A percentile compares a stretch with the other conserved stretches of the same genome.
Conservation (phyloP, 345 rosid genomes). For the Sisymbrium altissimum region DNA sequence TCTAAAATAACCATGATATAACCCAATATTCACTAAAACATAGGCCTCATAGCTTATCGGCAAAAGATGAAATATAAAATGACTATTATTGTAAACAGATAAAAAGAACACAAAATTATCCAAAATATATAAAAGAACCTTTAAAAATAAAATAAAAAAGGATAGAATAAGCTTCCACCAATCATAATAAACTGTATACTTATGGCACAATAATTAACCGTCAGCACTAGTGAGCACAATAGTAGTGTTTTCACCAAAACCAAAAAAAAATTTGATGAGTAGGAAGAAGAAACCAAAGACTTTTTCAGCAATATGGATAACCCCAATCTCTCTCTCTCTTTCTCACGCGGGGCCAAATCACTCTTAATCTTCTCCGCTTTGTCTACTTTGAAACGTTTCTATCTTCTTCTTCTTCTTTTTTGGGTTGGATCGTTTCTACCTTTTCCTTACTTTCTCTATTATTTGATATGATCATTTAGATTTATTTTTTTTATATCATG, state of each 20-base stretch:
- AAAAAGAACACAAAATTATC: no score
- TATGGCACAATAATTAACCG: background rate
- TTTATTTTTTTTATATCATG: background rate
- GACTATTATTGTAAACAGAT: no score
- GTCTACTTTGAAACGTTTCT: constrained; percentile 14
- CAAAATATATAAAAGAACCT: no score
- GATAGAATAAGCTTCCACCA: background rate
- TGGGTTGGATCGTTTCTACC: background rate
- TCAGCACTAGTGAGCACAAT: background rate
- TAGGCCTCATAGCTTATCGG: background rate
- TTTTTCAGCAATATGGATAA: constrained; percentile 34
- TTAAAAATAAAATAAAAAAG: no score
- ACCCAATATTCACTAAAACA: background rate
- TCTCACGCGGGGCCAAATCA: constrained; percentile 12
- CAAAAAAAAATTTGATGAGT: constrained; percentile 7
- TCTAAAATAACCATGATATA: background rate
- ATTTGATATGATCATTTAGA: background rate
- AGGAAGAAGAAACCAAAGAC: constrained; percentile 18
- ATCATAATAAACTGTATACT: background rate
- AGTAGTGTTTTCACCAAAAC: constrained; percentile 23
- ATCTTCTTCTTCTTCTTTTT: background rate
- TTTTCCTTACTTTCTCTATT: background rate
- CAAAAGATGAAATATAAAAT: no score
- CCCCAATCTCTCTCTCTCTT: background rate
- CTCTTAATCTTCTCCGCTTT: constrained; percentile 8